A percentile compares a stretch with the other conserved stretches of the same genome.
Evolutionary conservation across 805 yeast genomes (phyloP).

Genomic region (Spathaspora hagerdaliae): DNA sequence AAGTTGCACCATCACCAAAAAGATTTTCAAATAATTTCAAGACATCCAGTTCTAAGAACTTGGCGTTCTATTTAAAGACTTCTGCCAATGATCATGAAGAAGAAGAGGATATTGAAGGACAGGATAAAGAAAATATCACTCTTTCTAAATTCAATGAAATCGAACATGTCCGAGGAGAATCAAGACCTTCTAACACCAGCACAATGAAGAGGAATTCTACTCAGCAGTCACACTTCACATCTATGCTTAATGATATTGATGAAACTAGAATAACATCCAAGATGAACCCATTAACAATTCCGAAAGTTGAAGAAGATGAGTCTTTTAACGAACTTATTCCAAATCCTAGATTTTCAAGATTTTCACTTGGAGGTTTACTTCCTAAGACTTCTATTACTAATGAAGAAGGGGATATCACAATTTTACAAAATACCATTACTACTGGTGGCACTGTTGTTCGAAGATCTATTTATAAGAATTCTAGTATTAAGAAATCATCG

Average conservation of each 20-base stretch:
- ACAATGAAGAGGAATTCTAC: constrained; percentile 4
- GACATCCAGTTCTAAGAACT: constrained; percentile 36
- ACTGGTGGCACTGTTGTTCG: constrained; percentile 17
- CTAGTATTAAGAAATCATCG: constrained; percentile 6
- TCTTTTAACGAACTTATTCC: constrained; percentile 17
- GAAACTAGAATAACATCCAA: constrained; percentile 10
- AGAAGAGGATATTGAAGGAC: background rate
- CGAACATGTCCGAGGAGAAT: constrained; percentile 8
- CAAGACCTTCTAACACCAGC: background rate
- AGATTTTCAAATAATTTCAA: constrained; percentile 26
- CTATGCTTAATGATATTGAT: constrained; percentile 19
- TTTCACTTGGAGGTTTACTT: constrained; percentile 38
- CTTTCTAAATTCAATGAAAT: constrained; percentile 11
- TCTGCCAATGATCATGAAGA: constrained; percentile 1
- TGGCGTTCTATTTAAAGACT: constrained; percentile 16
- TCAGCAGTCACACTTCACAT: constrained; percentile 13
- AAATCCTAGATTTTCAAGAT: constrained; percentile 39
- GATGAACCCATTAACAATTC: background rate
- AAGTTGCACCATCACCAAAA: constrained; percentile 13
- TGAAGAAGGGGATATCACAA: constrained; percentile 11
- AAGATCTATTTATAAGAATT: constrained; percentile 5
- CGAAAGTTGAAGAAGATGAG: background rate
- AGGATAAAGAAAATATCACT: constrained; percentile 13
- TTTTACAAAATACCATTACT: constrained; percentile 10
- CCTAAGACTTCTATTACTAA: constrained; percentile 8